Evolutionary conservation across 2,329 filamentous ascomycete genomes (phyloP), one percentile per base, ranked within the genome.

Genomic region (Aspergillus ibericus): DNA sequence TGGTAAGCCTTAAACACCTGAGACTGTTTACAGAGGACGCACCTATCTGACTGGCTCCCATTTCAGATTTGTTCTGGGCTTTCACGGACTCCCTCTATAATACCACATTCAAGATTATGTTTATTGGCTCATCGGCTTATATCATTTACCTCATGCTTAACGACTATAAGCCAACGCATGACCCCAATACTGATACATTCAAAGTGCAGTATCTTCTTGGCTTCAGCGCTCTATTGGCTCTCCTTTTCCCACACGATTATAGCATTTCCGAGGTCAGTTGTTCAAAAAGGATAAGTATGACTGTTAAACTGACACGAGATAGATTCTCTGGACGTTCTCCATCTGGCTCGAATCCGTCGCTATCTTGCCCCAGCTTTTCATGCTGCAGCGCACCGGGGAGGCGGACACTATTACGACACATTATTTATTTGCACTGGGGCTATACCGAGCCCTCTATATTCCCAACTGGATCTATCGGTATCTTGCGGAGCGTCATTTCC

Each of bases 381-480:
- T 99, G 91, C 83, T 99, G 63, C 95, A 99, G 80, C 85, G 95
- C 70, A 99, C 95, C 0, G 96, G 95, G 66, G 93, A 98, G 80
- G 96, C 95, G 10, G 95, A 99, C 80, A 97, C 95, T n/a, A 99
- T 99, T 72, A 99, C 95, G 12, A 96, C 93, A 1, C 93, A 99
- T 78, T 99, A 99, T 76, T 85, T 99, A 42, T 96, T 96, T 72
- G 93, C 96, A 13, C 83, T 99, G 36, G 95, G 95, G 34, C 81
- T 88, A 63, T 99, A 99, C 81, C 85, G 95, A 58, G 91, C 93
- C 3, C 82, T 99, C 57, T 99, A 99, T 79, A 99, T 99, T 68
- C 95, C 95, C 66, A 99, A 99, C 80, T 99, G 95, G 95, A 87
- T 98, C 70, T 98, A 91, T 79, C 84, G 95, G 56, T 98, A 93